phyloP scores from a whole-genome alignment of 2,329 filamentous ascomycete genomes.

The Colletotrichum magnum region DNA sequence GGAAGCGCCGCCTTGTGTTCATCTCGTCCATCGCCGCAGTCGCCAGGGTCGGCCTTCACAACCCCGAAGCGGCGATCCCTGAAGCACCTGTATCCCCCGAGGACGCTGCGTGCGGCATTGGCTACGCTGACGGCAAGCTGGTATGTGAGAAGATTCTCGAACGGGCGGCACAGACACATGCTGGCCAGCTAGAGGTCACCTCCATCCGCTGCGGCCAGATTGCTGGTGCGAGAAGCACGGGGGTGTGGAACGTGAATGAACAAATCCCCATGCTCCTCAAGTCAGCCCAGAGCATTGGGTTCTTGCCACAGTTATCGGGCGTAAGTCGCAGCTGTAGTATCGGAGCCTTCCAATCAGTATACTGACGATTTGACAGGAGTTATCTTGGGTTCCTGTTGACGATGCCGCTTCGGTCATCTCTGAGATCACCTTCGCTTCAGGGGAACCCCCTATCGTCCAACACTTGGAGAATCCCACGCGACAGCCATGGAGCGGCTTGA shows the following conservation, averaged over 20 bases:
- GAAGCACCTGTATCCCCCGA: conserved; percentile 37
- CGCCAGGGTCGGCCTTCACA: not conserved
- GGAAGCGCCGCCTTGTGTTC: too few relatives aligned
- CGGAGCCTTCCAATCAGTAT: not conserved
- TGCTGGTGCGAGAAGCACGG: too few relatives aligned
- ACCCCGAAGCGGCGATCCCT: conserved; percentile 29
- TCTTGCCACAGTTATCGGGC: too few relatives aligned
- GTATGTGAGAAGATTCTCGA: conserved; percentile 44
- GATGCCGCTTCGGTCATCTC: conserved; percentile 40
- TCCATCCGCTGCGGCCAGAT: too few relatives aligned
- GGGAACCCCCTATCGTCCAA: too few relatives aligned
- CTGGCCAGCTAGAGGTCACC: not conserved
- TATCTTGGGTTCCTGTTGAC: conserved; percentile 42
- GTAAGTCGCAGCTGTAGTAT: too few relatives aligned
- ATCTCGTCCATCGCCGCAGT: too few relatives aligned
- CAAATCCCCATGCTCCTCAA: too few relatives aligned
- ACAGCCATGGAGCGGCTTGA: too few relatives aligned
- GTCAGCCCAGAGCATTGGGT: too few relatives aligned
- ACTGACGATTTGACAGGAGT: conserved; percentile 34
- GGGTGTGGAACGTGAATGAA: too few relatives aligned
- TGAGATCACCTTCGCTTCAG: conserved; percentile 34
- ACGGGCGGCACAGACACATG: conserved; percentile 24
- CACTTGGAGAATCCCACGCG: too few relatives aligned
- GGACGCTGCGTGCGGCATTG: conserved; percentile 41
- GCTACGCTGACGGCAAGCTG: conserved; percentile 45